phyloP scores from a whole-genome alignment of 1,284 basidiomycete genomes.

The Ustilago hordei region DNA sequence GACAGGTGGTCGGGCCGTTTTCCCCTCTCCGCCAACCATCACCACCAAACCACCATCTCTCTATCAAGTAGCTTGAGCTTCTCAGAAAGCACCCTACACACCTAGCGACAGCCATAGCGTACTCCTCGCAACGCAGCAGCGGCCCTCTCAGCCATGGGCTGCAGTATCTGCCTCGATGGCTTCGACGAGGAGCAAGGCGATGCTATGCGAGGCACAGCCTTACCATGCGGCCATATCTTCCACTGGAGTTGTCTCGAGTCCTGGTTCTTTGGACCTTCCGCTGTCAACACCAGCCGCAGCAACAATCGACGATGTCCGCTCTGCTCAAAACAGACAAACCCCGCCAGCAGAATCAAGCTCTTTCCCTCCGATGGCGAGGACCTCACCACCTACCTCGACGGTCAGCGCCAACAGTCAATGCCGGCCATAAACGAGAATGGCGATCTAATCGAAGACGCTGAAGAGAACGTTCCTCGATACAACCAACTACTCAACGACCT shows the following conservation, averaged over 20 bases:
- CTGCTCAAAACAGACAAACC: constrained; percentile 19
- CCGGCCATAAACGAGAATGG: background rate
- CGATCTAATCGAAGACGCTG: background rate
- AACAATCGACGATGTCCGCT: constrained; percentile 35
- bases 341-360: constrained; percentile 16
- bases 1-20: background rate
- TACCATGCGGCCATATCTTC: constrained; percentile 51
- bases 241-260: constrained; percentile 35
- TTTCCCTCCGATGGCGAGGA: constrained; percentile 47
- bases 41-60: background rate
- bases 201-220: constrained; percentile 25
- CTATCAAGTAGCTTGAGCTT: background rate
- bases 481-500: constrained; percentile 35
- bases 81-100: background rate
- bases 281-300: background rate
- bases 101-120: background rate
- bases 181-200: constrained; percentile 38
- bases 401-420: constrained; percentile 12
- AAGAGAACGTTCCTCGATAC: background rate
- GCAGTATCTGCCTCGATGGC: constrained; percentile 49
- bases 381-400: constrained; percentile 35
- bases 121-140: background rate
- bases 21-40: background rate
- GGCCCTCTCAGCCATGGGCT: constrained; percentile 25
- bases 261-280: constrained; percentile 38